phyloP scores from a whole-genome alignment of 495 filamentous ascomycete genomes.

The Penicillium silybi region DNA sequence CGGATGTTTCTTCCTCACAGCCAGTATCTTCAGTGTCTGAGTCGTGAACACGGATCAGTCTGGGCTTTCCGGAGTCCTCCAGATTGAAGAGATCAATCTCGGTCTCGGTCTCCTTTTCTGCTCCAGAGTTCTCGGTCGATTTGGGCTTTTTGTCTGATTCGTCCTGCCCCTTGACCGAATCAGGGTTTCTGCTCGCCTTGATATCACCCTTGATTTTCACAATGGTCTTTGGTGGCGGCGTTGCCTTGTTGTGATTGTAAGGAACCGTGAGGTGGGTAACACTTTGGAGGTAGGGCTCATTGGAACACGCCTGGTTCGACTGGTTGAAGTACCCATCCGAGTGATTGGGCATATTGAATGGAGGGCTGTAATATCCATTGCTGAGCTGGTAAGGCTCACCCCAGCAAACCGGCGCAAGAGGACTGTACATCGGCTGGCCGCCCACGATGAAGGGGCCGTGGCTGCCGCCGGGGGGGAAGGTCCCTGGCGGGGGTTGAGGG shows the following conservation, averaged over 20 bases:
- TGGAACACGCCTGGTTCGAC: not conserved
- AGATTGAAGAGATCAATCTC: not conserved
- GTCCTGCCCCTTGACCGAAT: not conserved
- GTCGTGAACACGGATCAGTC: constrained; percentile 7
- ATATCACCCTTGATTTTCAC: not conserved
- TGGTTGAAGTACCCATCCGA: not conserved
- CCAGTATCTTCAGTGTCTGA: not conserved
- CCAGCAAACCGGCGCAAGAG: not conserved
- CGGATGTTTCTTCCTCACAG: not conserved
- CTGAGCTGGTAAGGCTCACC: not conserved
- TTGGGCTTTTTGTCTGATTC: not conserved
- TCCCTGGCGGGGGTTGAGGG: not conserved
- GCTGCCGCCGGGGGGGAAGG: not conserved
- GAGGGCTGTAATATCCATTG: constrained; percentile 1
- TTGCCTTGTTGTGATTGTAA: not conserved
- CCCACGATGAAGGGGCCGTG: not conserved
- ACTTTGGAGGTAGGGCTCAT: not conserved
- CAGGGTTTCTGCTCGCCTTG: not conserved
- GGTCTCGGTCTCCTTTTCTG: not conserved
- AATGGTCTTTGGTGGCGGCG: not conserved
- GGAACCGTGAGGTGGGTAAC: not conserved
- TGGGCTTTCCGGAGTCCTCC: constrained; percentile 1
- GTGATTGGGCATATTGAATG: not conserved
- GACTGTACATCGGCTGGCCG: not conserved
- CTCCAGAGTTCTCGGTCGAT: not conserved